These are phyloP conservation scores for Suillus ampliporus DNA, from an alignment of 768 basidiomycete genomes.

Conservation along the genomic window DNA sequence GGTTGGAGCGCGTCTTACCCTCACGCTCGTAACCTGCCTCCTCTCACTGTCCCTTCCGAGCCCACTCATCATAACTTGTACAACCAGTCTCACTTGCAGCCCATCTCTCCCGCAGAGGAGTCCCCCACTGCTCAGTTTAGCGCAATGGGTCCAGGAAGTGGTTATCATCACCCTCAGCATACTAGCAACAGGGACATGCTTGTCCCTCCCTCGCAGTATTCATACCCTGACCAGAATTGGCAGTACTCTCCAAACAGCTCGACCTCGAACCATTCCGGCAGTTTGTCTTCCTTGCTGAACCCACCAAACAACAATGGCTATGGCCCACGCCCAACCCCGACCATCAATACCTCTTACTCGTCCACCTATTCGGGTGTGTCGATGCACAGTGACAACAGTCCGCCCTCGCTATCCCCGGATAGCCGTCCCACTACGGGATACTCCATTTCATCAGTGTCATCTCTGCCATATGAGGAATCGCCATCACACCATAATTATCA, in stretches of 20 bases:
- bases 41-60: slow-evolving; percentile 83
- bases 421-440: slow-evolving; percentile 87
- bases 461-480: slow-evolving; percentile 71
- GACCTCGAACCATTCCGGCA: slow-evolving; percentile 70
- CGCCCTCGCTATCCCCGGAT: slow-evolving; percentile 78
- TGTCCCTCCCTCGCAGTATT: slow-evolving; percentile 61
- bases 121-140: slow-evolving; percentile 57
- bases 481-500: slow-evolving; percentile 45
- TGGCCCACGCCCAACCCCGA: slow-evolving; percentile 62
- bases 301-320: slow-evolving; percentile 54
- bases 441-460: slow-evolving; percentile 83
- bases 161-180: slow-evolving; percentile 32
- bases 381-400: slow-evolving; percentile 70
- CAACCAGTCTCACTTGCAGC: slow-evolving; percentile 64
- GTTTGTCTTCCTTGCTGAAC: slow-evolving; percentile 79
- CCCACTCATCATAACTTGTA: slow-evolving; percentile 63
- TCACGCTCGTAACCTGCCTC: slow-evolving; percentile 68
- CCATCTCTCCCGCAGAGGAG: slow-evolving; percentile 74
- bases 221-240: slow-evolving; percentile 69
- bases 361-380: slow-evolving; percentile 73
- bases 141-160: slow-evolving; percentile 42
- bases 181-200: slow-evolving; percentile 41
- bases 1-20: slow-evolving; percentile 67
- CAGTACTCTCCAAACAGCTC: slow-evolving; percentile 52
- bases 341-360: slow-evolving; percentile 72